Evolutionary conservation across 2,329 filamentous ascomycete genomes (phyloP), one percentile per base, ranked within the genome.

Genomic region (Colletotrichum tamarilloi): DNA sequence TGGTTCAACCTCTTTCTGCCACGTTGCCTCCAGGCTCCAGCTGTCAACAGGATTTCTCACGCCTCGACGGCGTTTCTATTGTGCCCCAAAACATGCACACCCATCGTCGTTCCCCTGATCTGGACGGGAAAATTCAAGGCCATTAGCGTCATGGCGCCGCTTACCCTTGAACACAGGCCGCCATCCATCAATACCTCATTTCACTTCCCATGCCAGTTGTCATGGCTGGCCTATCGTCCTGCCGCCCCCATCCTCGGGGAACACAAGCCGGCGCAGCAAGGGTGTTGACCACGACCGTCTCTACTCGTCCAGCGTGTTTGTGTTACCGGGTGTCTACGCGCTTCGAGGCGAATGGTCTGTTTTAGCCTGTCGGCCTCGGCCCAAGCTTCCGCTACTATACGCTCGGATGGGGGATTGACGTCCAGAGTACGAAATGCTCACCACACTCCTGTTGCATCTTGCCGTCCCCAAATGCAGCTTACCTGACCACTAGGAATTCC

Each of bases 151-250:
- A 56, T 58, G 49, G 58, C 69, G 24, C 38, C 24, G 58, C 28
- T 58, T 52, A 58, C 57, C 16, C 57, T 56, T 58, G 52, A 30
- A 52, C 8, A 26, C 30, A 28, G 19, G 38, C 57, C 22, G 46
- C 58, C 57, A 63, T 62, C 57, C 69, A 62, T 57, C 53, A 52
- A 65, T 55, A 53, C 46, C 55, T 70, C 67, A 70, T 73, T 70
- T 57, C 46, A 52, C 63, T 57, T 52, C 46, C 35, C 67, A 59
- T 73, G 56, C 67, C 70, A 73, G 55, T 67, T 24, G 55, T 28
- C 35, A 52, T 28, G 60, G 67, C 60, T 60, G 62, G 60, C 55
- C 46, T 62, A 28, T 64, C 26, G n/a, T 64, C 55, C 42, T 65
- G 28, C 42, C 24, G 35, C 24, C 56, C 52, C 52, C 35, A 16